Evolutionary conservation across 306 rosid species (phyloP).

Genomic region (Carpinus viminea): DNA sequence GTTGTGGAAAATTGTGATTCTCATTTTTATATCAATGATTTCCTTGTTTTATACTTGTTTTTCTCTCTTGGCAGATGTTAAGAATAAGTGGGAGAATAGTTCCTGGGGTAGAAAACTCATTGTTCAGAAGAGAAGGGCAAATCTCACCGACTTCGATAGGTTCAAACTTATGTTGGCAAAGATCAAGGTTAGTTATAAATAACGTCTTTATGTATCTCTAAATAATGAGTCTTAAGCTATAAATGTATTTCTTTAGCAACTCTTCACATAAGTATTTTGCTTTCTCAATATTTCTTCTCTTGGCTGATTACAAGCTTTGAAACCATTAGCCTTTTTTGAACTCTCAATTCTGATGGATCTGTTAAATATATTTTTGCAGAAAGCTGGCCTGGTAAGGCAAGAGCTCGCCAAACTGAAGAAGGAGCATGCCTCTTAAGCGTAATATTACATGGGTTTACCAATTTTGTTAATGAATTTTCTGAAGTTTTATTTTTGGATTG

Average conservation of each 20-base stretch:
- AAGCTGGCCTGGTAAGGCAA: constrained; percentile 74
- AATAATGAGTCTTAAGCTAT: too few species aligned
- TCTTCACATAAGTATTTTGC: not conserved
- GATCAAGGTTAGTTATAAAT: constrained; percentile 63
- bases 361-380: constrained; percentile 47
- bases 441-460: constrained; percentile 11
- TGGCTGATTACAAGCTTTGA: not conserved
- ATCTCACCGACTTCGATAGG: constrained; percentile 83
- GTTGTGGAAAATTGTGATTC: too few species aligned
- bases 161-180: constrained; percentile 94
- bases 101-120: constrained; percentile 94
- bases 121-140: constrained; percentile 78
- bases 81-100: constrained; percentile 97
- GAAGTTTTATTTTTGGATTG: constrained; percentile 20
- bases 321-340: not conserved
- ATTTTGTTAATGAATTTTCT: constrained; percentile 39
- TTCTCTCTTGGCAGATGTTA: constrained; percentile 56
- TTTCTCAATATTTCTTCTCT: not conserved
- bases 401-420: constrained; percentile 82
- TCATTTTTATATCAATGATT: not conserved
- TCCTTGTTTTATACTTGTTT: not conserved
- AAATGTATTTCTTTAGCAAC: not conserved
- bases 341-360: not conserved
- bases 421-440: constrained; percentile 49
- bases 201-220: not conserved